phyloP scores from a whole-genome alignment of 169 alveolate species.

The Eimeria brunetti region DNA sequence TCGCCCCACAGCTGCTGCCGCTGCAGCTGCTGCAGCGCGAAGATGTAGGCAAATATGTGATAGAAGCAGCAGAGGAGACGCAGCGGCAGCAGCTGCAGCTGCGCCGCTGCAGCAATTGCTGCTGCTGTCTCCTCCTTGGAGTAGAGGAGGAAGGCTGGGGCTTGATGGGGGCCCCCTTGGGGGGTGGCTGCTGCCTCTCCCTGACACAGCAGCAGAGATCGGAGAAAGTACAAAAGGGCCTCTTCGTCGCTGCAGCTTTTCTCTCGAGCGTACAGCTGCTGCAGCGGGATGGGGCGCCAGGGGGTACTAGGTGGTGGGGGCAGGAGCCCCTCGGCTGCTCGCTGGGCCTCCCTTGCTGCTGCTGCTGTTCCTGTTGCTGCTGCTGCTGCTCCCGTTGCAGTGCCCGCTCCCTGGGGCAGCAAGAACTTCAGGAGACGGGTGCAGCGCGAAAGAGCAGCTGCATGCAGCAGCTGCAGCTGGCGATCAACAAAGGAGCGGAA shows the following conservation, averaged over 20 bases:
- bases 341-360: background rate
- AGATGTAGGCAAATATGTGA: slow-evolving; percentile 67
- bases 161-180: background rate
- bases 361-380: background rate
- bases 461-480: slow-evolving; percentile 73
- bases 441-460: slow-evolving; percentile 61
- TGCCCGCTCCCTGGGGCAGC: slow-evolving; percentile 1
- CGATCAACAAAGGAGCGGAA: slow-evolving; percentile 61
- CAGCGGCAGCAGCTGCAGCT: slow-evolving; percentile 74
- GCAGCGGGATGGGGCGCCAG: slow-evolving; percentile 54
- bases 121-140: slow-evolving; percentile 61
- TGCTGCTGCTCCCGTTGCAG: slow-evolving; percentile 23
- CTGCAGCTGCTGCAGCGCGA: slow-evolving; percentile 72
- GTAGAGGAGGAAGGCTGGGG: slow-evolving; percentile 67
- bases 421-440: slow-evolving; percentile 62
- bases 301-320: background rate
- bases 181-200: slow-evolving; percentile 7
- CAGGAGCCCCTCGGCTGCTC: background rate
- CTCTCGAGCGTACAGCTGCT: slow-evolving; percentile 65
- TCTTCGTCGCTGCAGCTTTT: slow-evolving; percentile 51
- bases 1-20: slow-evolving; percentile 79
- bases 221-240: slow-evolving; percentile 20
- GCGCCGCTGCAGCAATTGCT: slow-evolving; percentile 71
- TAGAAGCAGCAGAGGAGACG: slow-evolving; percentile 70
- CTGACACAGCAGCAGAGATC: slow-evolving; percentile 37